A percentile compares a stretch with the other conserved stretches of the same genome.
These are phyloP conservation scores for Syncephalastrum racemosum DNA, from an alignment of 371 early-diverging fungal species.

Conservation along the genomic window DNA sequence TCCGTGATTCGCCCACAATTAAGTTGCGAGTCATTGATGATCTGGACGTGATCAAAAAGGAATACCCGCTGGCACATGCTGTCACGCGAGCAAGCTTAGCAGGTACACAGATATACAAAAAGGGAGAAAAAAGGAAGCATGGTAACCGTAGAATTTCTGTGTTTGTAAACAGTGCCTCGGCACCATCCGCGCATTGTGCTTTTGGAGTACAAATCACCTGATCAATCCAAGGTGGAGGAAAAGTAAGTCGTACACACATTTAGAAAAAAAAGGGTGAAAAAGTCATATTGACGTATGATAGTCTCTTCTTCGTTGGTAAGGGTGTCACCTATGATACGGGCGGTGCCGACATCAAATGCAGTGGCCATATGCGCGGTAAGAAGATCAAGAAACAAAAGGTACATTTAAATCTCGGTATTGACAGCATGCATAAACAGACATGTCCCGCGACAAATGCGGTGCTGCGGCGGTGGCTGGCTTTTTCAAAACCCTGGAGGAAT, in stretches of 20 bases:
- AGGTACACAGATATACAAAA: conserved; percentile 28
- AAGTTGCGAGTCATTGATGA: conserved; percentile 68
- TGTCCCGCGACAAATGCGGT: conserved; percentile 92
- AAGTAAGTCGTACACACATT: conserved; percentile 52
- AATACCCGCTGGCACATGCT: conserved; percentile 84
- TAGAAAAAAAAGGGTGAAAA: too few relatives aligned
- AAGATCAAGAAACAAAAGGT: background rate
- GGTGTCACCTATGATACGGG: conserved; percentile 93
- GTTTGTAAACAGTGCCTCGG: conserved; percentile 48
- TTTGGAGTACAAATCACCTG: conserved; percentile 77
- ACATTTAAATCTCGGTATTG: background rate
- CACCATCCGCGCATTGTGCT: conserved; percentile 81
- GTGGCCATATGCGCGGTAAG: conserved; percentile 79
- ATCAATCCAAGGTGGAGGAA: conserved; percentile 76
- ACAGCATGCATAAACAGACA: conserved; percentile 29
- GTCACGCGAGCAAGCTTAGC: conserved; percentile 78
- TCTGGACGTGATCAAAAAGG: conserved; percentile 63
- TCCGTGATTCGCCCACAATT: conserved; percentile 47
- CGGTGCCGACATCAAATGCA: conserved; percentile 84
- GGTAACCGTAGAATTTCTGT: too few relatives aligned
- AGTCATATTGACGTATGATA: conserved; percentile 15
- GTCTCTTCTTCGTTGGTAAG: conserved; percentile 87
- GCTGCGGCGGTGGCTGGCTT: conserved; percentile 87
- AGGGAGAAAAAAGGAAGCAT: too few relatives aligned
- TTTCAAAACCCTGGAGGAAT: conserved; percentile 65